phyloP scores from a whole-genome alignment of 352 stramenopile genomes.

The Blastocystis sp. region DNA sequence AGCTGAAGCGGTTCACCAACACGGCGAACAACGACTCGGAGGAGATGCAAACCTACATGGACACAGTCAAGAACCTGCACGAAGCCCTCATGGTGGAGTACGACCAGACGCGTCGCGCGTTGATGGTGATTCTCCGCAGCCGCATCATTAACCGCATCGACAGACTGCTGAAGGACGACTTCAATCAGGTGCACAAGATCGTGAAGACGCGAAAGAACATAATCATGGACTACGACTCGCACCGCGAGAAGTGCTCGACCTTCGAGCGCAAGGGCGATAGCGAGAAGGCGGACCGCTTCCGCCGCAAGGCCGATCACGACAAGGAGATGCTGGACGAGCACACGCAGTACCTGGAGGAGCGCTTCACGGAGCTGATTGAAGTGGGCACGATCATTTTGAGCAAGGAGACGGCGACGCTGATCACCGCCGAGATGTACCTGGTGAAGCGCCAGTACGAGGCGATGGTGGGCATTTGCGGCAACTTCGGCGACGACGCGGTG shows the following conservation, averaged over 20 bases:
- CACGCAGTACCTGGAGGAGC: constrained; percentile 52
- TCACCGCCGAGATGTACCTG: constrained; percentile 45
- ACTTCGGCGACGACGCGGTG: not conserved
- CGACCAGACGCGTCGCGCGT: constrained; percentile 42
- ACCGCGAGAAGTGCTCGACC: constrained; percentile 10
- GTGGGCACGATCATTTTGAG: not conserved
- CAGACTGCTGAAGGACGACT: constrained; percentile 56
- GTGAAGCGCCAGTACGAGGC: constrained; percentile 52
- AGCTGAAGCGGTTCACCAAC: constrained; percentile 50
- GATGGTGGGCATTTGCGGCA: constrained; percentile 27
- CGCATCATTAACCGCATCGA: constrained; percentile 60
- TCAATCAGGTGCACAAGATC: constrained; percentile 43
- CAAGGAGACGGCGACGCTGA: constrained; percentile 34
- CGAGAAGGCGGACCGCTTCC: constrained; percentile 46
- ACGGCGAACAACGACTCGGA: constrained; percentile 14
- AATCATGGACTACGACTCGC: not conserved
- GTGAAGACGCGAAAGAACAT: constrained; percentile 68
- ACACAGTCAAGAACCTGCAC: constrained; percentile 25
- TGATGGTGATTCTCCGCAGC: constrained; percentile 31
- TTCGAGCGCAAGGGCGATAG: constrained; percentile 58
- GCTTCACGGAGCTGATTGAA: constrained; percentile 50
- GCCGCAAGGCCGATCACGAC: constrained; percentile 65
- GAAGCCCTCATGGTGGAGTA: constrained; percentile 40
- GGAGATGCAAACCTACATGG: constrained; percentile 43
- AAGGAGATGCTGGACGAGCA: constrained; percentile 57